Percentiles rank a stretch among this genome's conserved stretches.
These are phyloP conservation scores for Penicillium mononematosum DNA, from an alignment of 495 filamentous ascomycete species.

Conservation along the genomic window DNA sequence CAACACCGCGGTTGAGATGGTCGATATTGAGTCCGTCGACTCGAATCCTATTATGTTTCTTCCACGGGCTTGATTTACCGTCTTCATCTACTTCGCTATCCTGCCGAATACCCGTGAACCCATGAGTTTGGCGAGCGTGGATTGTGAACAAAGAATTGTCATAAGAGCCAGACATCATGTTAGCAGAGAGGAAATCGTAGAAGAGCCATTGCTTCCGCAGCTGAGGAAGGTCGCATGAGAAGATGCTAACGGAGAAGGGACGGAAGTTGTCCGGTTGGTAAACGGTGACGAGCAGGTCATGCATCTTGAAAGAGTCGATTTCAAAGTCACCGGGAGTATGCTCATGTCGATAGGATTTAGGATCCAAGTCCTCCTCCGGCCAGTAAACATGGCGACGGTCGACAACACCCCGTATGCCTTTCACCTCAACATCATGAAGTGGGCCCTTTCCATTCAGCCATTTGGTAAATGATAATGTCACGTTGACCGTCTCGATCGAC, in stretches of 20 bases:
- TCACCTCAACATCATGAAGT: constrained; percentile 87
- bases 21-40: constrained; percentile 95
- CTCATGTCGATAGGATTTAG: constrained; percentile 80
- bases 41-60: constrained; percentile 85
- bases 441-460: constrained; percentile 98
- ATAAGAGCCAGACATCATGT: constrained; percentile 91
- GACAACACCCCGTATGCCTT: constrained; percentile 92
- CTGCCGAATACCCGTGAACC: constrained; percentile 57
- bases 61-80: constrained; percentile 64
- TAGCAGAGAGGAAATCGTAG: constrained; percentile 94
- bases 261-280: constrained; percentile 89
- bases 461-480: constrained; percentile 93
- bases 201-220: constrained; percentile 95
- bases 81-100: constrained; percentile 51
- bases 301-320: constrained; percentile 92
- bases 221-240: constrained; percentile 88
- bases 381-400: constrained; percentile 81
- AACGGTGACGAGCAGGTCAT: constrained; percentile 87
- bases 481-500: constrained; percentile 91
- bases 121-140: constrained; percentile 86
- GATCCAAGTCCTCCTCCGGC: constrained; percentile 69
- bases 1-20: constrained; percentile 89
- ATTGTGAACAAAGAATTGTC: constrained; percentile 97
- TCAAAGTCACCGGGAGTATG: constrained; percentile 94
- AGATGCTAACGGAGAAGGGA: constrained; percentile 92